Evolutionary conservation across 2,329 filamentous ascomycete species (phyloP), one percentile per base, ranked within the genome.

Genomic region (Periconia sp.): DNA sequence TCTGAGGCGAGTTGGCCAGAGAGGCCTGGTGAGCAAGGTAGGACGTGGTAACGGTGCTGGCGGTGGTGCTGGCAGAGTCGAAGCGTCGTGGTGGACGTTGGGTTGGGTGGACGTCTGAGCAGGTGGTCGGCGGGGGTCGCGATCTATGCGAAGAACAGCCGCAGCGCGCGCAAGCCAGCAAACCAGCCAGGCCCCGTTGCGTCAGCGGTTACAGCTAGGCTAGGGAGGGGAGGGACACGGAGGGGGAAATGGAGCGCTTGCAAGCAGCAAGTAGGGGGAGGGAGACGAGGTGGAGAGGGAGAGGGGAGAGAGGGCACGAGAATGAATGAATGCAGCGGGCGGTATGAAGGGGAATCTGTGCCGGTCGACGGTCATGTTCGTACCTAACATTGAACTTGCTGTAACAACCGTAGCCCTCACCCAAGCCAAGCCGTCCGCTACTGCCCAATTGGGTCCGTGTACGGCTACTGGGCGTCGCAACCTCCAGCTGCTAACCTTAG

Each of bases 141-240:
- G 33, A 37, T 37, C 11, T 14, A 37, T 37, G 45, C 48, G 55
- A 53, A 47, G 41, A 55, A 53, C 44, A 51, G 41, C 53, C 54
- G 58, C 49, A 50, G 33, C 33, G 33, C 23, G 23, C 23, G 23
- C 23, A 27, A 27, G 23, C 23, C 23, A 27, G 23, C 8, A 27
- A 27, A 27, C 23, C 23, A 27, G 23, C 33, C 33, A 37, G 33
- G 33, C 33, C 10, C 33, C 33, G 33, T 37, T 37, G 33, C 33
- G 33, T 37, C 23, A 20, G 43, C 19, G 23, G 43, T 59, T 50
- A 45, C 37, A 8, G 55, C 50, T 55, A 53, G 52, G 52, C 56
- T 56, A 49, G 53, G 49, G 45, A 53, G 49, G 53, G 56, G 54
- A 58, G 57, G 30, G 33, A 53, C 55, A 50, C 53, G 17, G 50